Base-by-base conservation (phyloP, 345 rosid species). In the Rubroshorea leprosula region DNA sequence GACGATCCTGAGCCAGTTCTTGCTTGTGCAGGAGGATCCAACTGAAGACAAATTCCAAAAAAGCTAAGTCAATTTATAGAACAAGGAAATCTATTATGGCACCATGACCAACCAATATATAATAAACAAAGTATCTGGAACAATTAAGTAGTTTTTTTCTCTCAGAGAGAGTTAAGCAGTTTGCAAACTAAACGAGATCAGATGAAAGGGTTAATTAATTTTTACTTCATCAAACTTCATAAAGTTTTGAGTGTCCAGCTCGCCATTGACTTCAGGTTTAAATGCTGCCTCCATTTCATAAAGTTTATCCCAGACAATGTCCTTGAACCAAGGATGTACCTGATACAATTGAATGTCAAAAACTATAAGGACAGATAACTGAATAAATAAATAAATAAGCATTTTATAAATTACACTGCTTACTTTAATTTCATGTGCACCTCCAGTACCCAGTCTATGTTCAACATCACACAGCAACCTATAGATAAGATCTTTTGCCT, bases 161-260 rank as follows among this genome's bases (percentile, higher is more conserved):
- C n/a, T n/a, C n/a, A n/a, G n/a, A n/a, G n/a, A n/a, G n/a, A n/a
- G n/a, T n/a, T n/a, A n/a, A n/a, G n/a, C n/a, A n/a, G n/a, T n/a
- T n/a, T n/a, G n/a, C n/a, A n/a, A n/a, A n/a, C n/a, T n/a, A n/a
- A n/a, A n/a, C 3, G 11, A 35, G 3, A 1, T 4, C 9, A 2
- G 5, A 13, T 6, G 12, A 35, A 35, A 29, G 5, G 9, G 41
- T 2, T 3, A 35, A 6, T 1, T 6, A 35, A 35, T 6, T 6
- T 6, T 35, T 85, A 91, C 98, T 75, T 88, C 98, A 71, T 91
- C 98, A 70, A 87, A 91, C 79, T 91, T 91, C 95, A 91, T 87
- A 62, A 91, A 91, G 69, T 91, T 91, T 68, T 80, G 96, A 38
- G 97, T 90, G 70, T 90, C 97, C 53, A 90, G 83, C 76, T 90